These are phyloP conservation scores for Dactylellina leptospora DNA, from an alignment of 2,329 filamentous ascomycete species.

Conservation along the genomic window DNA sequence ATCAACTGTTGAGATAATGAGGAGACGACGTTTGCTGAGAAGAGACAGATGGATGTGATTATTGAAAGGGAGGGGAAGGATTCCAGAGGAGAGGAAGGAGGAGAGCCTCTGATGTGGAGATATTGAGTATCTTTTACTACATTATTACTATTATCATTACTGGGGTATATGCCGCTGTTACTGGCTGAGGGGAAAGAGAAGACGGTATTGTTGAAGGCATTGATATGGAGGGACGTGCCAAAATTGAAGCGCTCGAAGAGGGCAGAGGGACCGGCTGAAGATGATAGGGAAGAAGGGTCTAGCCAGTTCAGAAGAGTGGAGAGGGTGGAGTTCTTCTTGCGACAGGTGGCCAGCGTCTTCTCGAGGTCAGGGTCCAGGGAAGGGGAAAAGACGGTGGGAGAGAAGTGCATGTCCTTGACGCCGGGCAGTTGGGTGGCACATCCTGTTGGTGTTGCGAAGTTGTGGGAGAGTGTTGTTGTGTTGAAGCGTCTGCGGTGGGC, in stretches of 20 bases:
- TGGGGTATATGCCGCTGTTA: too few relatives aligned
- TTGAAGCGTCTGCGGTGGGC: conserved; percentile 11
- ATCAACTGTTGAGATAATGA: conserved; percentile 13
- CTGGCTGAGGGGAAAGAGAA: conserved; percentile 19
- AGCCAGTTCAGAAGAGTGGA: conserved; percentile 15
- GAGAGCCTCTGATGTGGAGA: conserved; percentile 41
- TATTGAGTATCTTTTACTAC: conserved; percentile 26
- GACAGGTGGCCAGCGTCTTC: conserved; percentile 29
- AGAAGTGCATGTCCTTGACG: conserved; percentile 40
- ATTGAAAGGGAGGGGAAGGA: conserved; percentile 17
- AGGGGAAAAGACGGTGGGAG: neutral
- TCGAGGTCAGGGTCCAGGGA: conserved; percentile 9
- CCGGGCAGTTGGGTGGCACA: conserved; percentile 2
- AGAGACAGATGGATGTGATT: conserved; percentile 37
- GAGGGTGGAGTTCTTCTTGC: conserved; percentile 22
- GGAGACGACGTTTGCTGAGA: conserved; percentile 39
- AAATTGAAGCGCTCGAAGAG: conserved; percentile 44
- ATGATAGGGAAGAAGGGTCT: conserved; percentile 6
- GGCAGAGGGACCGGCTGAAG: neutral
- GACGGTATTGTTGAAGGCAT: conserved; percentile 20
- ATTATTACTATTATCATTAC: neutral
- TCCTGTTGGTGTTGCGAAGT: neutral
- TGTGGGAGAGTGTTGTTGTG: neutral
- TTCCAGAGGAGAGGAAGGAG: conserved; percentile 21
- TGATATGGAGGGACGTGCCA: conserved; percentile 26